Evolutionary conservation across 495 filamentous ascomycete species (phyloP).

Genomic region (Bathelium albidoporum): DNA sequence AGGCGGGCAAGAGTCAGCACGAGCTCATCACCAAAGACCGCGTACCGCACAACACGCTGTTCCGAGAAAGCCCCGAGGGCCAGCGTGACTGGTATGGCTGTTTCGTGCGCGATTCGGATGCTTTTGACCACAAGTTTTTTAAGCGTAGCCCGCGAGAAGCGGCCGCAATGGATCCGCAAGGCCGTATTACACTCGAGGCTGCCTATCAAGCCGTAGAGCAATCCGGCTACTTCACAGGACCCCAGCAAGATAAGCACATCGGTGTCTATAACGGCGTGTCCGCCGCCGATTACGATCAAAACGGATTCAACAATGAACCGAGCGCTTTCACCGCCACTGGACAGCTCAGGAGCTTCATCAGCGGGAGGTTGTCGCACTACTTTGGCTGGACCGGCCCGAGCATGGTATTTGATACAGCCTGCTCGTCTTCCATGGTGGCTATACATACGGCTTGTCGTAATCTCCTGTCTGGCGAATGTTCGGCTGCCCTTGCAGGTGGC

Average conservation of each 20-base stretch:
- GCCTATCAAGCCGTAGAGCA: slow-evolving; percentile 6
- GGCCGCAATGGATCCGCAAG: slow-evolving; percentile 6
- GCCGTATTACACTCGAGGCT: neutral
- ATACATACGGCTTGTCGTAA: slow-evolving; percentile 4
- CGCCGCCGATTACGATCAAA: slow-evolving; percentile 18
- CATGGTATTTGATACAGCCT: slow-evolving; percentile 43
- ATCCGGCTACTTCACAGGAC: slow-evolving; percentile 9
- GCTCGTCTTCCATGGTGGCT: slow-evolving; percentile 29
- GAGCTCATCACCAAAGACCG: slow-evolving; percentile 31
- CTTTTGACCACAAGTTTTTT: slow-evolving; percentile 7
- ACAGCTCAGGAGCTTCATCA: neutral
- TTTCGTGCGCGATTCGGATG: slow-evolving; percentile 28
- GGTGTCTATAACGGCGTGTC: slow-evolving; percentile 12
- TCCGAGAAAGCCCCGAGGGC: no score
- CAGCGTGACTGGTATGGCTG: slow-evolving; percentile 38
- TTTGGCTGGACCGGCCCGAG: slow-evolving; percentile 16
- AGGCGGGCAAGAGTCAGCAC: slow-evolving; percentile 36
- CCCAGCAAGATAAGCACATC: neutral
- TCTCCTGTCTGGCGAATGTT: slow-evolving; percentile 4
- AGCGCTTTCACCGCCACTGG: slow-evolving; percentile 7
- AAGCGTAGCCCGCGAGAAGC: neutral
- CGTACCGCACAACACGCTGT: neutral
- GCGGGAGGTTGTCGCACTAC: neutral
- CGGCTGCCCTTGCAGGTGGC: neutral
- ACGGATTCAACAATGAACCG: slow-evolving; percentile 9